A percentile compares a stretch with the other conserved stretches of the same genome.
Conservation (phyloP, 2,329 filamentous ascomycete genomes). For the Talaromyces sp. region DNA sequence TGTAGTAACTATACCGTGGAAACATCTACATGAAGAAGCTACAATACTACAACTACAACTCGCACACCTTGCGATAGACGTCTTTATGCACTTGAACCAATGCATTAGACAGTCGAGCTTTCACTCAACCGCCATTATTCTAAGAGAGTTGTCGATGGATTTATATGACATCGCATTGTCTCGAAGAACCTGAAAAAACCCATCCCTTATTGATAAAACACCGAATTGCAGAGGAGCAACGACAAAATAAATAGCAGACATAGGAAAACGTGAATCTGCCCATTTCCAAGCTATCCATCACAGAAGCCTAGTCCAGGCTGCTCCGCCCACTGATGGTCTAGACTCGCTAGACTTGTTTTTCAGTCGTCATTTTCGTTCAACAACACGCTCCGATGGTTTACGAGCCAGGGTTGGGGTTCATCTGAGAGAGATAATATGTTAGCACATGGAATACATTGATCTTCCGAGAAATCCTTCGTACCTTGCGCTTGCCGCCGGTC, state of each 20-base stretch:
- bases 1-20: no score
- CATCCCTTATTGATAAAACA: slow-evolving; percentile 6
- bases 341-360: not conserved
- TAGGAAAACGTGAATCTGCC: slow-evolving; percentile 8
- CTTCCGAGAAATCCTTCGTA: slow-evolving; percentile 37
- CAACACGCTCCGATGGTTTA: slow-evolving; percentile 9
- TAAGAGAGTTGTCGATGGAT: not conserved
- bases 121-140: not conserved
- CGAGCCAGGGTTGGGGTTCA: slow-evolving; percentile 17
- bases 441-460: not conserved
- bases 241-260: slow-evolving; percentile 7
- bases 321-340: not conserved
- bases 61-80: not conserved
- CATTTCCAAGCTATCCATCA: slow-evolving; percentile 2
- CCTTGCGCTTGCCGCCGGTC: slow-evolving; percentile 93
- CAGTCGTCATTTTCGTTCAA: slow-evolving; percentile 7
- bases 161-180: not conserved
- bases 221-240: slow-evolving; percentile 5
- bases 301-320: not conserved
- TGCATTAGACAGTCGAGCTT: not conserved
- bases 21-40: no score
- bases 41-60: not conserved
- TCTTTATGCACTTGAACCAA: not conserved
- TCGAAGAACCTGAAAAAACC: not conserved
- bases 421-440: not conserved